Evolutionary conservation across 2,329 filamentous ascomycete species (phyloP).

Genomic region (Dactylonectria macrodidyma): DNA sequence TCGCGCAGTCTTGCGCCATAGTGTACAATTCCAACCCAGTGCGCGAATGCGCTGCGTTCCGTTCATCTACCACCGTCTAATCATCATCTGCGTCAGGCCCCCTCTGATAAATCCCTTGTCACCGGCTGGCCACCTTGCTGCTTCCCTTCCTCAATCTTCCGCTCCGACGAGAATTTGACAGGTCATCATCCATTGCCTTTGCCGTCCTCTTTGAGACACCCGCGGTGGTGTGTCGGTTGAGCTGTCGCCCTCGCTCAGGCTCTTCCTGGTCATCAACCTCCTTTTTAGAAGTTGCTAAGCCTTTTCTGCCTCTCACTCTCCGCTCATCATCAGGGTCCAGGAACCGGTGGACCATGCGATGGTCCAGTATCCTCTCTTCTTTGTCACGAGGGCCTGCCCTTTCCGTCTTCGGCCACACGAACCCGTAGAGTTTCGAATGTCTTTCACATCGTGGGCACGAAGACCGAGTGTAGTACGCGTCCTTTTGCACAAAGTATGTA

Average conservation of each 20-base stretch:
- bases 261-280: slow-evolving; percentile 46
- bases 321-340: slow-evolving; percentile 79
- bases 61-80: background rate
- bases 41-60: background rate
- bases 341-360: slow-evolving; percentile 90
- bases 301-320: slow-evolving; percentile 62
- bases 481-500: slow-evolving; percentile 86
- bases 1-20: slow-evolving; percentile 13
- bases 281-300: slow-evolving; percentile 48
- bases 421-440: slow-evolving; percentile 96
- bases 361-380: slow-evolving; percentile 82
- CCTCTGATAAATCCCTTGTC: slow-evolving; percentile 12
- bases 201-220: slow-evolving; percentile 27
- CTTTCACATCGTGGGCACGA: slow-evolving; percentile 94
- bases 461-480: slow-evolving; percentile 88
- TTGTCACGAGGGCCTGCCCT: slow-evolving; percentile 81
- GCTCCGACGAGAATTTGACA: slow-evolving; percentile 51
- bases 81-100: no score
- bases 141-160: slow-evolving; percentile 54
- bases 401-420: slow-evolving; percentile 95
- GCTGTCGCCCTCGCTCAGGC: slow-evolving; percentile 45
- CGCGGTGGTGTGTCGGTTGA: slow-evolving; percentile 34
- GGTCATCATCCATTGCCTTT: slow-evolving; percentile 38
- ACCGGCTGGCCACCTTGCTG: slow-evolving; percentile 48
- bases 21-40: slow-evolving; percentile 11